Evolutionary conservation across 2,329 filamentous ascomycete genomes (phyloP), one percentile per base, ranked within the genome.

Genomic region (Herpotrichia juniperi): DNA sequence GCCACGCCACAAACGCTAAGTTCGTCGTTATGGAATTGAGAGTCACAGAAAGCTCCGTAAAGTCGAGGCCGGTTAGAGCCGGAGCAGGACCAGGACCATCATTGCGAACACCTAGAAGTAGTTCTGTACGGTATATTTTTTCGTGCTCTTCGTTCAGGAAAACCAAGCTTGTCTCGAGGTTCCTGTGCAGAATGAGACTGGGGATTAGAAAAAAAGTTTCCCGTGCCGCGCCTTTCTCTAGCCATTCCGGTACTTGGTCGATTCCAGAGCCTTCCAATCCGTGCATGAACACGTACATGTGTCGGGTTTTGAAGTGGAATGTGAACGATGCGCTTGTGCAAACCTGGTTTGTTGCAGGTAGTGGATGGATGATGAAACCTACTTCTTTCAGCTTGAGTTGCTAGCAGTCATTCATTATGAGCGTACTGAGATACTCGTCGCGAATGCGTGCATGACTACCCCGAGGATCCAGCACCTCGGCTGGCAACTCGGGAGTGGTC

Each of bases 261-360:
- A 34, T 10, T 19, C 28, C 51, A 1, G 19, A 2, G 14, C 25
- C 46, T 25, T 48, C 24, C 3, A 56, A 34, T 11, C 52, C 49
- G 22, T 61, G 59, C 31, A 61, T 53, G 30, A 62, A 64, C 21
- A 55, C 42, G 34, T 62, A 61, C 53, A 59, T 60, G 1, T 35
- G 46, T n/a, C 34, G 50, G 19, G 30, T 60, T 2, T 45, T 42
- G 34, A 64, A 61, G 12, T 59, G 53, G 40, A 62, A 60, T 1
- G 60, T 63, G 48, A 62, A 62, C 1, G 62, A 63, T 11, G 50
- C 46, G 19, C 56, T 21, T 4, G 56, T 24, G 37, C 28, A 54
- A 21, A 51, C 25, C 3, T n/a, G 16, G 14, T 11, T 31, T 2
- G 22, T 16, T 0, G 47, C 40, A 2, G 55, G 51, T 4, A 51